Base-by-base conservation (phyloP, 768 basidiomycete genomes). In the Rhodosporidiobolus odoratus region DNA sequence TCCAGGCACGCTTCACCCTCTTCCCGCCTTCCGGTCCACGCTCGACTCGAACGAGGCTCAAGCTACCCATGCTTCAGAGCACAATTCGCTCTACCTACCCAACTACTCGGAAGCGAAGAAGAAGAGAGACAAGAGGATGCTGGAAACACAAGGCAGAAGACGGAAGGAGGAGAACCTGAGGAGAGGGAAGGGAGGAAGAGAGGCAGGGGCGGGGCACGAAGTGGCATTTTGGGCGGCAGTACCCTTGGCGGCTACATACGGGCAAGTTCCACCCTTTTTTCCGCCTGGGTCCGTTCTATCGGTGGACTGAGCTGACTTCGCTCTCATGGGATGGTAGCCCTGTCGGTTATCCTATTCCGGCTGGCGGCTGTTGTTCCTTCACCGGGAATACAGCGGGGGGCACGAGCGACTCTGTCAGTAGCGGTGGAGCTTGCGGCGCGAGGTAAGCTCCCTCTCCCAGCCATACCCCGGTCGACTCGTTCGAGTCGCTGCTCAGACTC, bases 51-150 rank as follows among this genome's bases (percentile, higher is more conserved):
- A 38, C 30, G 50, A n/a, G n/a, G n/a, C n/a, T n/a, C n/a, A 41
- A n/a, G 62, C 52, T 17, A 54, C 62, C 5, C 62, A 63, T 40
- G 35, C 52, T 0, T 54, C 50, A 1, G 62, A 54, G 62, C 62
- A 63, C 52, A 63, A 53, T 32, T 27, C 62, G 38, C 50, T 63
- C 30, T 16, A 23, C 1, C 52, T 63, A 2, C 38, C 40, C 1
- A 0, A 1, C 21, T 52, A 63, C 30, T 52, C 62, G 6, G 27
- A 16, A 1, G 50, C 62, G 12, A 17, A 19, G 38, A 16, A 15
- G 38, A 2, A 0, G 27, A 37, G 62, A 4, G 2, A 38, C 21
- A 3, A 21, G 30, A 27, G 62, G 27, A 13, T 17, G 0, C 30
- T 5, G 1, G 62, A 41, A 52, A 9, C 25, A 3, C 50, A 63